Evolutionary conservation across 2,329 filamentous ascomycete species (phyloP).

Genomic region (Trichophaea hybrida): DNA sequence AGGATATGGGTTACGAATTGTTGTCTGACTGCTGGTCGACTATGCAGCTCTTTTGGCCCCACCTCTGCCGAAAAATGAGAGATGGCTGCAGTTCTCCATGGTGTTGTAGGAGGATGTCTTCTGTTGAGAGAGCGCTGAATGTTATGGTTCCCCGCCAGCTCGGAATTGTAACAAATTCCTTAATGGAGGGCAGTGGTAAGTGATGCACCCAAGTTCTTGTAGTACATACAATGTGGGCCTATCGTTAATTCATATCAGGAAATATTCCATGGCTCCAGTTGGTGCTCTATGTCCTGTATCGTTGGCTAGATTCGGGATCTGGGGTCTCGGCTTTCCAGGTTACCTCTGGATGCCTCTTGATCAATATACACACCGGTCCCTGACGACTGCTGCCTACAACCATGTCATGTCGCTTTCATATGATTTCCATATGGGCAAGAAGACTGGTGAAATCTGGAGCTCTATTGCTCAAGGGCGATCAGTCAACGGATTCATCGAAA

Average conservation of each 20-base stretch:
- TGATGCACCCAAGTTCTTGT: neutral
- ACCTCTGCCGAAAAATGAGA: slow-evolving; percentile 59
- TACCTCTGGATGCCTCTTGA: slow-evolving; percentile 43
- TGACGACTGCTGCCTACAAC: slow-evolving; percentile 48
- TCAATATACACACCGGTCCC: slow-evolving; percentile 43
- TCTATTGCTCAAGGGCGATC: slow-evolving; percentile 49
- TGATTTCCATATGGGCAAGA: slow-evolving; percentile 54
- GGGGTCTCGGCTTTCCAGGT: slow-evolving; percentile 39
- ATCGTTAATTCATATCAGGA: slow-evolving; percentile 20
- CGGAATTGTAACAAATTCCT: slow-evolving; percentile 59
- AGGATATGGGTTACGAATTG: neutral
- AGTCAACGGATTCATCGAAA: slow-evolving; percentile 45
- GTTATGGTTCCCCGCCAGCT: slow-evolving; percentile 68
- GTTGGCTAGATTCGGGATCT: slow-evolving; percentile 38
- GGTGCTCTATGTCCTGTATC: slow-evolving; percentile 37
- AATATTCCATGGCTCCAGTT: slow-evolving; percentile 41
- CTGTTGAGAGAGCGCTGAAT: slow-evolving; percentile 55
- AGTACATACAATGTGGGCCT: neutral
- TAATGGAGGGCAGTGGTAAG: slow-evolving; percentile 39
- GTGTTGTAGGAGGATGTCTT: slow-evolving; percentile 53
- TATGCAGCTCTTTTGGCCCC: slow-evolving; percentile 54
- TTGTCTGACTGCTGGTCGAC: slow-evolving; percentile 2
- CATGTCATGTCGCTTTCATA: slow-evolving; percentile 56
- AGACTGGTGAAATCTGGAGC: slow-evolving; percentile 49
- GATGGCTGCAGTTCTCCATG: slow-evolving; percentile 51